Conservation (phyloP, 148 eudicot genomes). For the Fallopia convolvulus region DNA sequence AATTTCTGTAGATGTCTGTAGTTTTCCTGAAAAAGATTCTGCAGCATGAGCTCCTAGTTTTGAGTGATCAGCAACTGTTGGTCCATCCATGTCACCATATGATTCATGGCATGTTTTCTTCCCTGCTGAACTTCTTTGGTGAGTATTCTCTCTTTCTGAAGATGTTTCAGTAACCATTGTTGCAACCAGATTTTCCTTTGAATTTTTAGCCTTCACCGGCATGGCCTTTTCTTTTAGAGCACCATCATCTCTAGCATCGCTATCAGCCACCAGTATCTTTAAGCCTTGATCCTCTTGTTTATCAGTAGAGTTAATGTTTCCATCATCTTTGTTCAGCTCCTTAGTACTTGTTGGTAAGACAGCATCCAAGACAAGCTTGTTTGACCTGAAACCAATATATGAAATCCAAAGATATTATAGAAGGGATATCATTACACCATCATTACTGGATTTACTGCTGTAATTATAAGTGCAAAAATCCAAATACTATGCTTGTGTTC, state of each 20-base stretch:
- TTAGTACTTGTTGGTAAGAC: constrained; percentile 31
- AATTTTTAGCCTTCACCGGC: constrained; percentile 17
- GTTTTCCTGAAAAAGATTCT: background rate
- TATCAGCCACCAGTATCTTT: constrained; percentile 16
- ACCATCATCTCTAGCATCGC: constrained; percentile 21
- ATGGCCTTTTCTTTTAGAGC: constrained; percentile 16
- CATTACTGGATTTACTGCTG: background rate
- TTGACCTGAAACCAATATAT: constrained; percentile 37
- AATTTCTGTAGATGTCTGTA: background rate
- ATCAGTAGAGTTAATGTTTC: constrained; percentile 17
- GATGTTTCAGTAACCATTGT: background rate
- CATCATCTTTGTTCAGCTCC: constrained; percentile 24
- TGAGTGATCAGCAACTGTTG: constrained; percentile 15
- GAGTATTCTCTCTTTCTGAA: background rate
- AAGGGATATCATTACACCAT: background rate
- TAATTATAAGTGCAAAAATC: background rate
- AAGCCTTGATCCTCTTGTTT: constrained; percentile 24
- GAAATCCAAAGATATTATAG: background rate
- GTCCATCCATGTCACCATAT: constrained; percentile 14
- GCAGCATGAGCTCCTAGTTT: constrained; percentile 4
- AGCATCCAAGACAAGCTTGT: constrained; percentile 43
- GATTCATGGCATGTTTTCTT: constrained; percentile 22
- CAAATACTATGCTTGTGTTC: background rate
- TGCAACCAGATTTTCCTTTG: constrained; percentile 25
- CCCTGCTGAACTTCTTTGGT: background rate